phyloP scores from a whole-genome alignment of 225 moss, liverwort and hornwort genomes.

The Pseudoscleropodium purum region DNA sequence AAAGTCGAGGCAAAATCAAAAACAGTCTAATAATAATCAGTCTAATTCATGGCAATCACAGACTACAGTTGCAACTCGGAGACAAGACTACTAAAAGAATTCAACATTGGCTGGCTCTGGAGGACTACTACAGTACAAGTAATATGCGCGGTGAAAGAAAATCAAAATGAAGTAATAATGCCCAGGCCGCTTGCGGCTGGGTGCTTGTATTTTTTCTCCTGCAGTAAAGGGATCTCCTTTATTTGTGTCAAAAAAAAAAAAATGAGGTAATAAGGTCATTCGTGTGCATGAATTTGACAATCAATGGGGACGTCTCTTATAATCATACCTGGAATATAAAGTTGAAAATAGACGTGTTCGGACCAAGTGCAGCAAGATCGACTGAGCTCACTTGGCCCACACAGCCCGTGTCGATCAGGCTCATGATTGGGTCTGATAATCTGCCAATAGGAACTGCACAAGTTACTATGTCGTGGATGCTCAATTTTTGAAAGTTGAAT shows the following conservation, averaged over 20 bases:
- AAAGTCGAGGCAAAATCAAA: neutral
- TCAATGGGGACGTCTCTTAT: neutral
- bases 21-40: neutral
- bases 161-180: neutral
- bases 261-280: neutral
- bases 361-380: conserved; percentile 79
- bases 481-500: neutral
- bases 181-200: too few relatives aligned
- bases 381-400: conserved; percentile 81
- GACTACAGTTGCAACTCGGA: neutral
- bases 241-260: too few relatives aligned
- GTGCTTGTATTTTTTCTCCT: too few relatives aligned
- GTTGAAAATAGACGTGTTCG: conserved; percentile 82
- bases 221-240: too few relatives aligned
- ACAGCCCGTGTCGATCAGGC: conserved; percentile 83
- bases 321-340: conserved; percentile 50
- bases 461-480: neutral
- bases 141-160: neutral
- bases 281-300: neutral
- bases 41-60: neutral
- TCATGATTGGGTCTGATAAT: conserved; percentile 81
- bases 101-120: neutral
- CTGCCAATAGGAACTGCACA: neutral
- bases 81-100: neutral
- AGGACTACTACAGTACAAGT: neutral